Conservation (phyloP, 345 rosid species). For the Gossypium bickii region DNA sequence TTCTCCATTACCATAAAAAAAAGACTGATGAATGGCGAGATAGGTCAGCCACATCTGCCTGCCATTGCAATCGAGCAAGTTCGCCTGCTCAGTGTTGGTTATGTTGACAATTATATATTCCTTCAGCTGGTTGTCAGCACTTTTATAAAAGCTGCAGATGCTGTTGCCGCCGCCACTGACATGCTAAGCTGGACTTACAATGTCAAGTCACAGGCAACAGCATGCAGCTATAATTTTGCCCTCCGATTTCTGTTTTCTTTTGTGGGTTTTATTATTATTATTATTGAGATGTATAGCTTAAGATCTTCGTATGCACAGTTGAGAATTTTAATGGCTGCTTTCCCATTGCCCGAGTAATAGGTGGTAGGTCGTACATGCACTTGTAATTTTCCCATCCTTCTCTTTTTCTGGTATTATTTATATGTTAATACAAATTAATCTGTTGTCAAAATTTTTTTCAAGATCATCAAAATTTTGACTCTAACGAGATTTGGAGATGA, state of each 20-base stretch:
- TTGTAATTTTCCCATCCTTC: too few relatives aligned
- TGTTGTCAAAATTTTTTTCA: too few relatives aligned
- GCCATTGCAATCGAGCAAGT: neutral
- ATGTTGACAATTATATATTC: neutral
- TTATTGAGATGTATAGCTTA: conserved; percentile 20
- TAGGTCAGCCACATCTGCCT: conserved; percentile 12
- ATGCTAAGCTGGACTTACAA: neutral
- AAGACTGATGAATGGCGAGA: conserved; percentile 11
- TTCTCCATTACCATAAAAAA: conserved; percentile 11
- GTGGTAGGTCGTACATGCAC: too few relatives aligned
- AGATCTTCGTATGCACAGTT: too few relatives aligned
- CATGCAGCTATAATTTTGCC: conserved; percentile 20
- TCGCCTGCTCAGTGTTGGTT: conserved; percentile 11
- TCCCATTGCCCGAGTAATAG: too few relatives aligned
- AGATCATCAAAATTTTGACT: too few relatives aligned
- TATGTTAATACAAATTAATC: too few relatives aligned
- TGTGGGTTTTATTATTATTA: neutral
- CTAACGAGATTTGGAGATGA: too few relatives aligned
- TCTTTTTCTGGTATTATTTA: too few relatives aligned
- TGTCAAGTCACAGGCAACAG: conserved; percentile 3
- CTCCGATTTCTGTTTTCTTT: neutral
- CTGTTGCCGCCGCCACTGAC: neutral
- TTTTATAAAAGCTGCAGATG: conserved; percentile 1
- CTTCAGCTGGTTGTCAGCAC: neutral
- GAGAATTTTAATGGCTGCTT: too few relatives aligned